Evolutionary conservation across 805 yeast genomes (phyloP), one percentile per base, ranked within the genome.

Genomic region (Teunomyces barrocoloradensis): DNA sequence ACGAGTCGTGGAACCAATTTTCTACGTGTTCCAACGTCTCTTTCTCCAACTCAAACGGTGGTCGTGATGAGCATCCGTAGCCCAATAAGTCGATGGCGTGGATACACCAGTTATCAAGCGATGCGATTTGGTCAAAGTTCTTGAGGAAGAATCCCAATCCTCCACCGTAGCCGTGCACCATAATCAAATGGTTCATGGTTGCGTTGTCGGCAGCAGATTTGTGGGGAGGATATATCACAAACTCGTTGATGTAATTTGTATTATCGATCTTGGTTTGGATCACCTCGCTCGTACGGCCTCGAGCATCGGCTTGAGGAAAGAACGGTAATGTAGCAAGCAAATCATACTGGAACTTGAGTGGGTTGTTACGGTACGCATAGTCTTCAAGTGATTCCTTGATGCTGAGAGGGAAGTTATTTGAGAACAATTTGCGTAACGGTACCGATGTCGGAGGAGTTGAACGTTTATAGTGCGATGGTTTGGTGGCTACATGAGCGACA

Each of bases 61-160:
- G 95, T 52, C 98, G 75, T 1, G 96, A 80, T 0, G 96, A 87
- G 48, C 88, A 82, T 0, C 98, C 99, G 66, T 87, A 92, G 0
- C 99, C 99, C 2, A 89, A 77, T 46, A 91, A 68, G 60, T 92
- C 99, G 2, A 92, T 77, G 0, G 96, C 87, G 68, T 89, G 96
- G 39, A 91, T 73, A 46, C 84, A 78, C 87, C 94, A 87, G 35
- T 76, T 68, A 25, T 77, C 69, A 30, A 48, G 43, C 7, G 48
- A 20, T 33, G 54, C 44, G 3, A 71, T 47, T 2, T 47, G 61
- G n/a, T 62, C 63, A 29, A 71, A 70, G 41, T 69, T 68, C 48
- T 74, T 62, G 58, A 77, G n/a, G 59, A 54, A 73, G 43, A 72
- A 64, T 3, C 78, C 77, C n/a, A 73, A 57, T 1, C 78, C 77